Conservation (phyloP, 352 stramenopile genomes). For the Globisporangium rhizosaccharum region DNA sequence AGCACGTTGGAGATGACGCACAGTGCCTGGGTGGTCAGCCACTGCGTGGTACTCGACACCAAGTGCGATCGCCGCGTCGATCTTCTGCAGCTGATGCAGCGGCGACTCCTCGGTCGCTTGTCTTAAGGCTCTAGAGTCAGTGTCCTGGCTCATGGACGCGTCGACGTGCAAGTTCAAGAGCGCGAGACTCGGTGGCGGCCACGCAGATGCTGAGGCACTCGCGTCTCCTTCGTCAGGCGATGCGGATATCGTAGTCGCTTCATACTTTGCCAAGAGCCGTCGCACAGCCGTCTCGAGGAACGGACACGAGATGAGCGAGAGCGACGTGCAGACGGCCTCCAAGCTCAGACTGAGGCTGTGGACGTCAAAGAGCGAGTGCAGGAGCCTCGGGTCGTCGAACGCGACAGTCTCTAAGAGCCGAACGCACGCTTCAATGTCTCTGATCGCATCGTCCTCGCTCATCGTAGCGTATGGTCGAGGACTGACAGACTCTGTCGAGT, state of each 20-base stretch:
- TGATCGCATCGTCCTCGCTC: conserved; percentile 30
- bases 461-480: conserved; percentile 5
- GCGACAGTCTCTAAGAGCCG: conserved; percentile 17
- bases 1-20: conserved; percentile 21
- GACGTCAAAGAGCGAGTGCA: conserved; percentile 29
- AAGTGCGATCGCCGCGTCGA: conserved; percentile 28
- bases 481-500: no score
- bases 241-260: conserved; percentile 3
- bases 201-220: conserved; percentile 2
- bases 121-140: neutral
- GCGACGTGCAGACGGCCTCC: conserved; percentile 42
- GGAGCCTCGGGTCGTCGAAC: neutral
- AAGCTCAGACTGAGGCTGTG: conserved; percentile 29
- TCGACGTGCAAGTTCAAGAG: conserved; percentile 15
- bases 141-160: neutral
- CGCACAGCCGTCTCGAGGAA: conserved; percentile 31
- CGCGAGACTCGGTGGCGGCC: conserved; percentile 19
- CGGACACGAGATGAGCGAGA: conserved; percentile 51
- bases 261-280: conserved; percentile 27
- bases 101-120: neutral
- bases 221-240: neutral
- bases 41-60: conserved; percentile 6
- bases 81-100: conserved; percentile 31
- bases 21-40: conserved; percentile 13
- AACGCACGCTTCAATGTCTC: conserved; percentile 47